Conservation (phyloP, 805 yeast genomes). For the Lipomyces orientalis region DNA sequence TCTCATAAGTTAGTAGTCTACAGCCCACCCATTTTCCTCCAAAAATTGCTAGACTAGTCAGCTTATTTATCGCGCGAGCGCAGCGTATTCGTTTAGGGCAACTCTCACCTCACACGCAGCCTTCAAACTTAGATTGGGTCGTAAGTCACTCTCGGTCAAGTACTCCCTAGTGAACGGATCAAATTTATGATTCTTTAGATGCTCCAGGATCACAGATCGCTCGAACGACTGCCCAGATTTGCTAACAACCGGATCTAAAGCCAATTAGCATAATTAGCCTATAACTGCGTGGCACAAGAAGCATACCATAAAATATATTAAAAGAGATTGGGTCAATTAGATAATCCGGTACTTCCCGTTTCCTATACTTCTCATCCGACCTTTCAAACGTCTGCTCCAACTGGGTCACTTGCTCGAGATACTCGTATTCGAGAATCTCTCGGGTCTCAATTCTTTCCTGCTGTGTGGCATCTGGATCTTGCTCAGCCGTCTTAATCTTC, state of each 20-base stretch:
- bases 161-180: constrained; percentile 53
- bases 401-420: constrained; percentile 34
- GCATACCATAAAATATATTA: constrained; percentile 44
- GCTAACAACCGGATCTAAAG: constrained; percentile 52
- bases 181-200: constrained; percentile 46
- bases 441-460: constrained; percentile 38
- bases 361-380: constrained; percentile 35
- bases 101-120: constrained; percentile 47
- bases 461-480: constrained; percentile 19
- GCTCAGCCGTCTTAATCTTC: constrained; percentile 26
- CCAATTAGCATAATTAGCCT: not conserved
- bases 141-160: constrained; percentile 46
- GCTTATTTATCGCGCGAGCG: not conserved
- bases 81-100: not conserved
- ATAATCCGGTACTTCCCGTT: constrained; percentile 48
- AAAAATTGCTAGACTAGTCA: constrained; percentile 26
- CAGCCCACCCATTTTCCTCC: constrained; percentile 41
- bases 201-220: constrained; percentile 48
- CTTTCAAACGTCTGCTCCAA: constrained; percentile 39
- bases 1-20: constrained; percentile 28
- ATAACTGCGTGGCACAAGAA: not conserved
- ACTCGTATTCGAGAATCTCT: constrained; percentile 33
- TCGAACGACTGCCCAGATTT: constrained; percentile 54
- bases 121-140: constrained; percentile 51
- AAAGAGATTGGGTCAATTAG: constrained; percentile 52